Evolutionary conservation across 108 stramenopile genomes (phyloP).

Genomic region (Hondaea fermentalgiana): DNA sequence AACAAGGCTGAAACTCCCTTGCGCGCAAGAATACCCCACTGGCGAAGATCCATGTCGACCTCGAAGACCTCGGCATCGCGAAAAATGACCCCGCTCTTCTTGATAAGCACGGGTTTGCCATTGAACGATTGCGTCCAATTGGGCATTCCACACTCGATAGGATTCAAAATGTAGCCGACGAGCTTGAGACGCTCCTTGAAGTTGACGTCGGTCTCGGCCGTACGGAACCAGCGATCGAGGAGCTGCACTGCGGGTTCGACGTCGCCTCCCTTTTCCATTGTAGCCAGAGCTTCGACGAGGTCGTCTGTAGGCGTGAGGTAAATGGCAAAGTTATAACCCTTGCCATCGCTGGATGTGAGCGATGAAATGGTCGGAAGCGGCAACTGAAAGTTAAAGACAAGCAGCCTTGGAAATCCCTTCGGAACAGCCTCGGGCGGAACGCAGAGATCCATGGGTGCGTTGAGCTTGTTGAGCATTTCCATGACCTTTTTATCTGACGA

Average conservation of each 20-base stretch:
- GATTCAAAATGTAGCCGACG: neutral
- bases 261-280: neutral
- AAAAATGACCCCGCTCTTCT: neutral
- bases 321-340: neutral
- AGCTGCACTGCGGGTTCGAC: neutral
- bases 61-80: neutral
- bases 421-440: neutral
- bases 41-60: neutral
- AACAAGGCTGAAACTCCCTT: neutral
- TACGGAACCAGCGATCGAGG: neutral
- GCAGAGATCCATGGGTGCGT: neutral
- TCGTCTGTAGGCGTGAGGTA: neutral
- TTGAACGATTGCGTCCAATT: neutral
- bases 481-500: neutral
- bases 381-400: slow-evolving; percentile 1
- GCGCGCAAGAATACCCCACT: neutral
- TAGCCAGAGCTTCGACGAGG: neutral
- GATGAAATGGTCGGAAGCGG: neutral
- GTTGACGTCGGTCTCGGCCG: neutral
- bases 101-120: slow-evolving; percentile 1
- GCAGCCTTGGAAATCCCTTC: neutral
- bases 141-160: neutral
- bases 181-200: slow-evolving; percentile 2
- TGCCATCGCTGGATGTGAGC: neutral
- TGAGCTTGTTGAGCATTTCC: neutral